Percentiles rank a stretch among this genome's conserved stretches.
These are phyloP conservation scores for Mycena capillaripes DNA, from an alignment of 768 basidiomycete genomes.

Conservation along the genomic window DNA sequence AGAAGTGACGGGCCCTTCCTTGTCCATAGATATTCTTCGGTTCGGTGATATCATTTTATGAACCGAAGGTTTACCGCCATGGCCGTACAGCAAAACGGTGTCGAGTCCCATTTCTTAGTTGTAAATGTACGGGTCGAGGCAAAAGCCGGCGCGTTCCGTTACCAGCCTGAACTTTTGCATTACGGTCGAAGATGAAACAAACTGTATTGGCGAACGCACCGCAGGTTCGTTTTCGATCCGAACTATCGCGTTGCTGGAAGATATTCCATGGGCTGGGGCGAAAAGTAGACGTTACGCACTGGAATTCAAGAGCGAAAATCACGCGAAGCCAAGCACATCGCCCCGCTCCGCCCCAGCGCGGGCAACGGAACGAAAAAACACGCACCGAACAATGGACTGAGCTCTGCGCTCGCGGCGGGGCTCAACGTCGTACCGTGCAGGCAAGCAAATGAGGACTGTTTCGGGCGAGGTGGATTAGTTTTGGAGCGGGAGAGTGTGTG, in stretches of 20 bases:
- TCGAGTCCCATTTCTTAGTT: too few species aligned
- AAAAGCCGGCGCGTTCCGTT: background rate
- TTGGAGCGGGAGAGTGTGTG: conserved; percentile 3
- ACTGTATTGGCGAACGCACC: background rate
- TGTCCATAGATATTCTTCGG: too few species aligned
- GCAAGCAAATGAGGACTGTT: background rate
- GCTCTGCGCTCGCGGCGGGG: background rate
- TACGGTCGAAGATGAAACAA: background rate
- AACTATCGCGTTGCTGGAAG: background rate
- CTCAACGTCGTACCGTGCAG: background rate
- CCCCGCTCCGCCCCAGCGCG: background rate
- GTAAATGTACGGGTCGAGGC: background rate
- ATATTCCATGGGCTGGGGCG: background rate
- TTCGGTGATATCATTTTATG: too few species aligned
- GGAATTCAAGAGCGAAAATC: background rate
- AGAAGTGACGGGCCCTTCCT: too few species aligned
- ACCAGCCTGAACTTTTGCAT: background rate
- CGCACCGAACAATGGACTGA: background rate
- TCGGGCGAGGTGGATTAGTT: conserved; percentile 1
- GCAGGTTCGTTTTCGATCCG: background rate
- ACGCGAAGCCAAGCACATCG: background rate
- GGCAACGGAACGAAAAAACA: background rate
- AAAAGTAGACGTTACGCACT: background rate
- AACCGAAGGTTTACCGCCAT: too few species aligned
- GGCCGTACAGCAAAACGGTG: too few species aligned